These are phyloP conservation scores for Botrytis tulipae DNA, from an alignment of 2,329 filamentous ascomycete species.

Conservation along the genomic window DNA sequence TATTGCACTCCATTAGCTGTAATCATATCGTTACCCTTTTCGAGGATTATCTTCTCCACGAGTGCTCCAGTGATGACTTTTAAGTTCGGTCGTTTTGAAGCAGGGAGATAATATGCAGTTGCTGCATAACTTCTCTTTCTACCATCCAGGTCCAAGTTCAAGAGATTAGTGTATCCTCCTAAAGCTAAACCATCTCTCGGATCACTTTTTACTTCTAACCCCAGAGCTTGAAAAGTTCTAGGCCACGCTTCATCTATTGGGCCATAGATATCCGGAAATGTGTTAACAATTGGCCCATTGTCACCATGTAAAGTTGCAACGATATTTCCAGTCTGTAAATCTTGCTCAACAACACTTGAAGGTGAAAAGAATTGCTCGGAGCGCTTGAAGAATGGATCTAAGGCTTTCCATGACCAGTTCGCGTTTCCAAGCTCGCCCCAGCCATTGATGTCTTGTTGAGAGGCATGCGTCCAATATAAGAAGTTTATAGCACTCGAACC, in stretches of 20 bases:
- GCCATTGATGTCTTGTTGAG: constrained; percentile 39
- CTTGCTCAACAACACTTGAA: constrained; percentile 1
- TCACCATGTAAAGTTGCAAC: constrained; percentile 51
- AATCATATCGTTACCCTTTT: neutral
- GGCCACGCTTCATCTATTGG: constrained; percentile 6
- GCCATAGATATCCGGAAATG: neutral
- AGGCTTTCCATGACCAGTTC: constrained; percentile 32
- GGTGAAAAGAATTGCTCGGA: constrained; percentile 15
- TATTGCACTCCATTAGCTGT: neutral
- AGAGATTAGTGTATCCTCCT: constrained; percentile 48
- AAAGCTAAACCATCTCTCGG: neutral
- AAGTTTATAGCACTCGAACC: constrained; percentile 41
- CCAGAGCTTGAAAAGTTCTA: neutral
- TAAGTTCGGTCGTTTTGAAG: constrained; percentile 53
- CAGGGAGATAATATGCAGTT: constrained; percentile 28
- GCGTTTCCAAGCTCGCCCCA: constrained; percentile 39
- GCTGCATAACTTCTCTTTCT: constrained; percentile 27
- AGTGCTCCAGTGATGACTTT: constrained; percentile 81
- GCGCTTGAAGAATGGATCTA: constrained; percentile 44
- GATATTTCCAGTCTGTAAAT: neutral
- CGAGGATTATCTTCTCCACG: constrained; percentile 63
- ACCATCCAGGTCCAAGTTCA: constrained; percentile 22
- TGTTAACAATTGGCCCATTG: neutral
- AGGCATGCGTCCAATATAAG: constrained; percentile 30
- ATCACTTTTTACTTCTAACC: neutral